Conservation (phyloP, 2,329 filamentous ascomycete species). For the Neurospora sp. region DNA sequence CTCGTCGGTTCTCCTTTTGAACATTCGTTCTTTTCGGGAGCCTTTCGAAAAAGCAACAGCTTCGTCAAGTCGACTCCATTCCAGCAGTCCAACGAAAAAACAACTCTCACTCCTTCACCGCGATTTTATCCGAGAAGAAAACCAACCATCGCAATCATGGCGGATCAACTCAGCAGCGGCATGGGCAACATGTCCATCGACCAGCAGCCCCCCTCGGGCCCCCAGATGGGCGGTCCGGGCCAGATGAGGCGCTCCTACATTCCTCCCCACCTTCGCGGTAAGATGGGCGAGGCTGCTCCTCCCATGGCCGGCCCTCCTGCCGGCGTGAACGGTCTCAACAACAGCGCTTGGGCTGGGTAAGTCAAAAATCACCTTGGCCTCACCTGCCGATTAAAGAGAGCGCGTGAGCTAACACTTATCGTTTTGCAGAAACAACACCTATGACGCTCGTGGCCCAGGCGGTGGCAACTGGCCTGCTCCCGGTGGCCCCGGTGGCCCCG, state of each 20-base stretch:
- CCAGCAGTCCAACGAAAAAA: not conserved
- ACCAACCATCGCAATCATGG: constrained; percentile 46
- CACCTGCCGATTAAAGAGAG: not conserved
- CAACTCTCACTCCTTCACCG: constrained; percentile 12
- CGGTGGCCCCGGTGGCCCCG: constrained; percentile 7
- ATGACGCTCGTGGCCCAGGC: constrained; percentile 24
- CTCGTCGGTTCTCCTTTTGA: constrained; percentile 13
- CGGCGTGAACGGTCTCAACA: constrained; percentile 42
- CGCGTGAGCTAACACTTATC: constrained; percentile 14
- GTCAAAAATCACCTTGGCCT: constrained; percentile 18
- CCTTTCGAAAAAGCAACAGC: constrained; percentile 6
- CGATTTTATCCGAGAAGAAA: constrained; percentile 1
- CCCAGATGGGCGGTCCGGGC: constrained; percentile 21
- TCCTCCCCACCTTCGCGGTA: constrained; percentile 69
- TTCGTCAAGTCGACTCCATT: constrained; percentile 1
- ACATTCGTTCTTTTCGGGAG: constrained; percentile 20
- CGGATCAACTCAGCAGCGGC: constrained; percentile 61
- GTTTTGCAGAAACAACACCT: constrained; percentile 35
- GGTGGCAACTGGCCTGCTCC: constrained; percentile 9
- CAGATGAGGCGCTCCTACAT: constrained; percentile 61
- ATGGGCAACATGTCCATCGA: constrained; percentile 64
- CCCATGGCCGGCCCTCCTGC: constrained; percentile 28
- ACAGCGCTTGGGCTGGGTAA: constrained; percentile 56
- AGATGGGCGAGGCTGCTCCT: constrained; percentile 30
- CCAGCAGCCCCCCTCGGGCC: constrained; percentile 24